Base-by-base conservation (phyloP, 371 early-diverging fungal species). In the Dichotomocladium elegans region DNA sequence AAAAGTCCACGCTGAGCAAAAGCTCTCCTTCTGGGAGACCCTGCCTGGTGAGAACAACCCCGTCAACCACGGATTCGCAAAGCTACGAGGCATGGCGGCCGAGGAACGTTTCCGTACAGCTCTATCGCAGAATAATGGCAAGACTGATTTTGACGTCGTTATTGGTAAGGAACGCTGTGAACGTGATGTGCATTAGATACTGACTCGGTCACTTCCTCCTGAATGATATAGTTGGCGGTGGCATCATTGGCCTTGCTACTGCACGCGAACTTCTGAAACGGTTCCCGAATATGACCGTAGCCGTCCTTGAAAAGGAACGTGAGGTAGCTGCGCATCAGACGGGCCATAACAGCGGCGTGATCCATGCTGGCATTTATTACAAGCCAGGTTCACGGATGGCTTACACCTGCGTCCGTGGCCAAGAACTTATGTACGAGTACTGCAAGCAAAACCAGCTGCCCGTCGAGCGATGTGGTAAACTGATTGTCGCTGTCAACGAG, bases 271-370 rank as follows among this genome's bases (percentile, higher is more conserved):
- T 76, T n/a, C 50, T 76, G 30, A 68, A 70, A 24, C 66, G 77
- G 12, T 76, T 66, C 35, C 71, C 77, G 5, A 50, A 60, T 6
- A 76, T 72, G 73, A 76, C 77, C 0, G 67, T 76, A 2, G 72
- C 73, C 27, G 73, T 76, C 2, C 49, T 76, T 34, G 77, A 76
- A 45, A 76, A 76, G 51, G 77, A 76, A 42, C 63, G 71, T 31
- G 77, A 76, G 47, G 77, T 76, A 3, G 72, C 77, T 48, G 68
- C 70, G 35, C 77, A 76, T 58, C 77, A 76, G 46, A 68, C 77
- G 3, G 77, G 77, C 22, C 77, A 76, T 40, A 76, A 76, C 50
- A 68, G 68, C 34, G 77, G 77, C 53, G 77, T 76, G 12, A 75
- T 75, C 25, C 76, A 75, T 49, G 76, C 76, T 30, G 76, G 76